Conservation (phyloP, 805 yeast species). For the Saturnispora mendoncae region DNA sequence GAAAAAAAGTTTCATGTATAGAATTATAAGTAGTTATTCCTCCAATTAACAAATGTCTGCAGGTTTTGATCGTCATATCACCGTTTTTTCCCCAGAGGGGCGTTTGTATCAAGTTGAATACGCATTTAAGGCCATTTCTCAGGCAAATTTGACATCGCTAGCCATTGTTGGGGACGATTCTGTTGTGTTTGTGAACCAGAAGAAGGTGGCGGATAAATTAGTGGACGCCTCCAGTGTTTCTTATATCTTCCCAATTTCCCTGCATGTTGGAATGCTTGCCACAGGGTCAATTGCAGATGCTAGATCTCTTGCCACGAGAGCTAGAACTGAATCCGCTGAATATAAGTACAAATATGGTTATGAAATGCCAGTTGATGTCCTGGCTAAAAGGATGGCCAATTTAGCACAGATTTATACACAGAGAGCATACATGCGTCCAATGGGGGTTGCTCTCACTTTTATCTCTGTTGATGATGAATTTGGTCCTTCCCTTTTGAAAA, state of each 20-base stretch:
- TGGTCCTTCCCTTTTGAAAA: constrained; percentile 85
- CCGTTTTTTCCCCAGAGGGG: constrained; percentile 98
- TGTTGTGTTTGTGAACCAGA: constrained; percentile 84
- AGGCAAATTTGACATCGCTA: constrained; percentile 81
- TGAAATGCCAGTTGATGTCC: constrained; percentile 90
- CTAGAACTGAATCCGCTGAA: constrained; percentile 93
- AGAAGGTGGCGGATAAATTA: constrained; percentile 92
- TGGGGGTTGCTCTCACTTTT: constrained; percentile 88
- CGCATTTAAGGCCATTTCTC: constrained; percentile 82
- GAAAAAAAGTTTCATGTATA: too few relatives aligned
- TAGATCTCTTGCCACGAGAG: constrained; percentile 79
- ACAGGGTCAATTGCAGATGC: constrained; percentile 97
- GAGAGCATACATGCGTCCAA: constrained; percentile 96
- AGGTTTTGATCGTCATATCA: constrained; percentile 98
- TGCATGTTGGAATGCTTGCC: constrained; percentile 77
- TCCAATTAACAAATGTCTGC: constrained; percentile 33
- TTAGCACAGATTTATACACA: constrained; percentile 93
- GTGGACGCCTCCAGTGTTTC: constrained; percentile 82
- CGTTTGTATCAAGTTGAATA: constrained; percentile 96
- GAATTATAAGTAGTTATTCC: neutral
- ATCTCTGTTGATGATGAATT: constrained; percentile 79
- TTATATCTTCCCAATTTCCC: constrained; percentile 75
- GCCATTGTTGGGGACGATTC: constrained; percentile 83
- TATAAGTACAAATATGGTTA: constrained; percentile 91
- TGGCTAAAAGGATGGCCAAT: constrained; percentile 93